Conservation (phyloP, 2,329 filamentous ascomycete species). For the Teratosphaeria destructans region DNA sequence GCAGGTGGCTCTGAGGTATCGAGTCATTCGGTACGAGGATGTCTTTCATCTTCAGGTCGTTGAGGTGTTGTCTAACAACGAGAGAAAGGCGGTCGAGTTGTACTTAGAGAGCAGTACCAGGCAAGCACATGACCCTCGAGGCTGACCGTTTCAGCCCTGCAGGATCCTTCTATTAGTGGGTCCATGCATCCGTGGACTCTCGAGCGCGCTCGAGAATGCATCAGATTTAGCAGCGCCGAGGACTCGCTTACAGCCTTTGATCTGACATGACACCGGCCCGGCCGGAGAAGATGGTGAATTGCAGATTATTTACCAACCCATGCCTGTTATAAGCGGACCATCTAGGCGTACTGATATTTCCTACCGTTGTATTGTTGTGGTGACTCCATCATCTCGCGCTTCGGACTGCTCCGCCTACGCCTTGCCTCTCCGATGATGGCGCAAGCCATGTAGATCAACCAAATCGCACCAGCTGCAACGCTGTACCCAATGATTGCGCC, state of each 20-base stretch:
- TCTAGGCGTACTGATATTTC: neutral
- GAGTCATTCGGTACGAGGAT: neutral
- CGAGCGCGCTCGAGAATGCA: too few species aligned
- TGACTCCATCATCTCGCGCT: constrained; percentile 3
- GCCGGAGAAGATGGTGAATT: neutral
- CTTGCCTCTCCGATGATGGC: constrained; percentile 13
- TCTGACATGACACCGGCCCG: too few species aligned
- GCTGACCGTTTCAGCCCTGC: neutral
- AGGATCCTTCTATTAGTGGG: neutral
- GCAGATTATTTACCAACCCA: neutral
- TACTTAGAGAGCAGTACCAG: neutral
- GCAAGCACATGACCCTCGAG: neutral
- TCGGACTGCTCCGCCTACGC: constrained; percentile 5
- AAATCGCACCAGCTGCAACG: constrained; percentile 41
- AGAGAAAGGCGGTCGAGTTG: neutral
- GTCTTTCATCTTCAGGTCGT: neutral
- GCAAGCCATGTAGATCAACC: constrained; percentile 29
- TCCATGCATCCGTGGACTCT: neutral
- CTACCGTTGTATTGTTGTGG: neutral
- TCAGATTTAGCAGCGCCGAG: too few species aligned
- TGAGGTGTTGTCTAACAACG: neutral
- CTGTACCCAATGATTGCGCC: constrained; percentile 40
- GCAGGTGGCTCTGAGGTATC: neutral
- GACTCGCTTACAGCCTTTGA: too few species aligned
- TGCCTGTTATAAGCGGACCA: neutral